Evolutionary conservation across 2,329 filamentous ascomycete species (phyloP).

Genomic region (Curvularia verruculosa): DNA sequence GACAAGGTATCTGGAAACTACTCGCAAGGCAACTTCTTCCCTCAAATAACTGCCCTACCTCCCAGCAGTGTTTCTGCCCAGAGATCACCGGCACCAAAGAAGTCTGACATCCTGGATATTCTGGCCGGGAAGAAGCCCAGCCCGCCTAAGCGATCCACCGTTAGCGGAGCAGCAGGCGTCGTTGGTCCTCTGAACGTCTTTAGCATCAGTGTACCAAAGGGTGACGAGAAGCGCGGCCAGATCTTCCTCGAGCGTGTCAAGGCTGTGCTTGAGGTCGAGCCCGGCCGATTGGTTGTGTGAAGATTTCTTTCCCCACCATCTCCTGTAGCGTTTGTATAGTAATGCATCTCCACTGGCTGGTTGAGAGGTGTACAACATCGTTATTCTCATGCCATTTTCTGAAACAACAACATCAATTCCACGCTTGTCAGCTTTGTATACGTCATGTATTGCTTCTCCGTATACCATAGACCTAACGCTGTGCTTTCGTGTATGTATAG

Average conservation of each 20-base stretch:
- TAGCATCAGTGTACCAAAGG: slow-evolving; percentile 76
- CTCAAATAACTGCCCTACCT: slow-evolving; percentile 66
- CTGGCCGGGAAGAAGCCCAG: slow-evolving; percentile 54
- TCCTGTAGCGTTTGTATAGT: slow-evolving; percentile 35
- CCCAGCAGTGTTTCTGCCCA: slow-evolving; percentile 37
- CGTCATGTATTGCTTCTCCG: background rate
- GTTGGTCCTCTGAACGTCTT: slow-evolving; percentile 73
- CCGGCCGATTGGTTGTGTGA: slow-evolving; percentile 48
- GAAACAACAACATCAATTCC: background rate
- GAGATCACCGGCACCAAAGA: slow-evolving; percentile 51
- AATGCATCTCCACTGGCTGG: slow-evolving; percentile 24
- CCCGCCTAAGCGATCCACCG: slow-evolving; percentile 31
- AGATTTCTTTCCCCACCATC: background rate
- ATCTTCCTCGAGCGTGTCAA: slow-evolving; percentile 88
- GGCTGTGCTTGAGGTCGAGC: slow-evolving; percentile 64
- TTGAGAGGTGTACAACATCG: background rate
- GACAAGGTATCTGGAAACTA: slow-evolving; percentile 55
- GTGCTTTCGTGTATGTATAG: background rate
- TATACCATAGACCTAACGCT: background rate
- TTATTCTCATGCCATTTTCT: background rate
- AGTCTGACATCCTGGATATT: slow-evolving; percentile 82
- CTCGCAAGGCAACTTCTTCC: slow-evolving; percentile 69
- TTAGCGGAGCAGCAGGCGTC: slow-evolving; percentile 29
- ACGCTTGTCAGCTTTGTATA: background rate
- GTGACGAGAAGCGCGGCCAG: slow-evolving; percentile 80